Evolutionary conservation across 805 yeast species (phyloP), one percentile per base, ranked within the genome.

Genomic region (Myxozyma nipponensis): DNA sequence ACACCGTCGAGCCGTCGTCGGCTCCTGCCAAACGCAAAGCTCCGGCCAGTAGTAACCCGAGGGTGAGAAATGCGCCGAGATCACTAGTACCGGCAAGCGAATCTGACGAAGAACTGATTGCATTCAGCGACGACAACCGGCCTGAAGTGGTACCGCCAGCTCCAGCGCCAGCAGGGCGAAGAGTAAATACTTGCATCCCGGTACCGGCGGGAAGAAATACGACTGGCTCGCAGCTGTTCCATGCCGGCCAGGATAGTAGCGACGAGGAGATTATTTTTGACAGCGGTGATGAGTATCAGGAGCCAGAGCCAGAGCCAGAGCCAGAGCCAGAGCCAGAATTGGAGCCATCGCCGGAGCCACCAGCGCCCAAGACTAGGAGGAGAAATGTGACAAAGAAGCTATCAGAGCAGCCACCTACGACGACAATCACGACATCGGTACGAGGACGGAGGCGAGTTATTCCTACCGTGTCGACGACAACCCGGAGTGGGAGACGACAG

Each of bases 11-110:
- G 38, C 15, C 15, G 21, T 7, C 38, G 21, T 28, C 45, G 4
- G 42, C 15, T 24, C 39, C 45, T 24, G 21, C 24, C 13, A 32
- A 25, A n/a, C 39, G 39, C 18, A 42, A 13, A 18, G 41, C 44
- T 13, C 15, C 10, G 44, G 39, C 36, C 9, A 15, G 43, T 10
- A 28, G 7, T 13, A 28, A 28, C 32, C 25, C 38, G 38, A 35
- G 21, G 25, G 9, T 15, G 45, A 13, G 24, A 26, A n/a, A 21
- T 13, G 9, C 17, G 43, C 43, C 10, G 44, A 10, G 39, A 21
- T 15, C 15, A 42, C 22, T 10, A 10, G 15, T n/a, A n/a, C n/a
- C n/a, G n/a, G 39, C 10, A 9, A 30, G 3, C 21, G 36, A 42
- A 28, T 36, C 23, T 24, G 38, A 35, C 38, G 38, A 13, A 17